Conservation (phyloP, 192 early-diverging fungal genomes). For the Kappamyces sp. region DNA sequence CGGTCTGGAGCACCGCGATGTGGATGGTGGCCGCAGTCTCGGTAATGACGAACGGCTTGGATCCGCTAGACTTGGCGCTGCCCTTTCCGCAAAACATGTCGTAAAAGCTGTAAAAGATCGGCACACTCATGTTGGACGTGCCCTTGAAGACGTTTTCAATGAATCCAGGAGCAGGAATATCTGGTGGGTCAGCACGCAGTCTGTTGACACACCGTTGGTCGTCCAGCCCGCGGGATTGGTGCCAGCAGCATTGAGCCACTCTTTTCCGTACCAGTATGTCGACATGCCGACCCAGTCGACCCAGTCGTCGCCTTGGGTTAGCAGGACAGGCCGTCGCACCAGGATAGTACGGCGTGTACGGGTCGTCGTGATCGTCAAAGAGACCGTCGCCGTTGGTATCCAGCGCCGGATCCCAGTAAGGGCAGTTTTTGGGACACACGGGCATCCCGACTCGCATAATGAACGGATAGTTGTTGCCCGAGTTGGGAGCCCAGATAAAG, state of each 20-base stretch:
- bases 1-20: too few relatives aligned
- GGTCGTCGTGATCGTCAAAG: constrained; percentile 38
- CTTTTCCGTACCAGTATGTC: constrained; percentile 4
- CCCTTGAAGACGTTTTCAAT: constrained; percentile 29
- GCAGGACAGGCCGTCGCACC: constrained; percentile 27
- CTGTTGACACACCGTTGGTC: constrained; percentile 9
- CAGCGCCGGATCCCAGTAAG: constrained; percentile 11
- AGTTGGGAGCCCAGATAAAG: constrained; percentile 35
- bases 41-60: constrained; percentile 40
- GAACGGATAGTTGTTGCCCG: constrained; percentile 32
- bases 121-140: too few relatives aligned
- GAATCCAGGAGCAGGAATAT: constrained; percentile 16
- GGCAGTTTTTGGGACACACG: constrained; percentile 4
- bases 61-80: constrained; percentile 18
- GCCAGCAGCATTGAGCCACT: constrained; percentile 20
- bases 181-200: too few relatives aligned
- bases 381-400: constrained; percentile 44
- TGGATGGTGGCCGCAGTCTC: constrained; percentile 20
- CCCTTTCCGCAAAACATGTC: constrained; percentile 32
- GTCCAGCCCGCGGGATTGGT: constrained; percentile 36
- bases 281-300: constrained; percentile 48
- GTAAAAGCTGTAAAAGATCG: constrained; percentile 35
- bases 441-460: too few relatives aligned
- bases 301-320: too few relatives aligned
- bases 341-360: constrained; percentile 46